Percentiles rank a stretch among this genome's conserved stretches.
These are phyloP conservation scores for Saccharomycopsis schoenii DNA, from an alignment of 805 yeast genomes.

Conservation along the genomic window DNA sequence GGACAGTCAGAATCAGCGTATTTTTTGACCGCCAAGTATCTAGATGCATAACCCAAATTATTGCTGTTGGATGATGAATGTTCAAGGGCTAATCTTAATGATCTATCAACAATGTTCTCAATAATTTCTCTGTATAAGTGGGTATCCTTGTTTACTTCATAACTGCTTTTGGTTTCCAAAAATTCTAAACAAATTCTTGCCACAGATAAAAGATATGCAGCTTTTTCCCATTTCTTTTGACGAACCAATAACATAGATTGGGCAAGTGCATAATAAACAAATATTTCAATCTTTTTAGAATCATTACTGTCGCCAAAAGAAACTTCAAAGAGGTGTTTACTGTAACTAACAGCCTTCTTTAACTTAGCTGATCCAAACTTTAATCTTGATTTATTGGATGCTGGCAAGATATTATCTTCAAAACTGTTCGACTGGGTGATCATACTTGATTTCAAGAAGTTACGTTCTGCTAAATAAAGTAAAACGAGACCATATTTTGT, in stretches of 20 bases:
- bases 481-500: constrained; percentile 45
- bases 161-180: constrained; percentile 29
- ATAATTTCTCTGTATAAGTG: constrained; percentile 43
- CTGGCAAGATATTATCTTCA: constrained; percentile 23
- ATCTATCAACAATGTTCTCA: constrained; percentile 55
- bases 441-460: constrained; percentile 59
- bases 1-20: constrained; percentile 21
- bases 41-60: constrained; percentile 18
- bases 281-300: constrained; percentile 19
- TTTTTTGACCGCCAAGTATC: constrained; percentile 20
- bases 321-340: constrained; percentile 29
- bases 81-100: constrained; percentile 44
- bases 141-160: constrained; percentile 19
- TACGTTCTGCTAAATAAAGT: constrained; percentile 70
- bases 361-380: constrained; percentile 54
- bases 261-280: constrained; percentile 38
- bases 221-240: constrained; percentile 45
- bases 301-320: constrained; percentile 4
- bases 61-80: constrained; percentile 22
- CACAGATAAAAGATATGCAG: constrained; percentile 43
- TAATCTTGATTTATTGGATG: constrained; percentile 35
- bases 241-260: constrained; percentile 43
- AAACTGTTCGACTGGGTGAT: constrained; percentile 41
- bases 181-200: constrained; percentile 55
- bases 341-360: constrained; percentile 46